Evolutionary conservation across 129 eudicot genomes (phyloP), one percentile per base, ranked within the genome.

Genomic region (Tagetes erecta): DNA sequence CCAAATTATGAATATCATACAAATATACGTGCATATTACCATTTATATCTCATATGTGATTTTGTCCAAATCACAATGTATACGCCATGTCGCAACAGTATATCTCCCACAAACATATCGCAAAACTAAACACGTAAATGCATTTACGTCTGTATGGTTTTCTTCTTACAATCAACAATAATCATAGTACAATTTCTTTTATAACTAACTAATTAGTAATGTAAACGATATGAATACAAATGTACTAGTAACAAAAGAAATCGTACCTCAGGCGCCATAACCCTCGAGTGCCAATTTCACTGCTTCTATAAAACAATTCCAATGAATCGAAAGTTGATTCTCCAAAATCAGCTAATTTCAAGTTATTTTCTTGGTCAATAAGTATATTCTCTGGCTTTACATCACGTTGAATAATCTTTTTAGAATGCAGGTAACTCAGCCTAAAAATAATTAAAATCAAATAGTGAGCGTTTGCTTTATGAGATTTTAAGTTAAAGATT

Each of bases 231-330:
- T 50, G 8, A 8, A 5, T 34, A 70, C 13, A 2, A 45, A 67
- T 6, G 46, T 55, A 57, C 8, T 4, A 49, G 49, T 70, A 12
- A 41, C 38, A 7, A 39, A 0, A 1, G 4, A 39, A 49, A 38
- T 1, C 55, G 62, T 75, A 86, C 91, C 91, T 86, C 87, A 20
- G 87, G 87, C 53, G 91, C 91, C 91, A 86, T 86, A 74, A 86
- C 1, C 87, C 91, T 2, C 72, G 80, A 56, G 91, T 86, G 42
- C 91, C 91, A 6, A 69, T 71, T 68, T 86, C 83, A 11, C 83
- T 83, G 14, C 82, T 76, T 64, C 52, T 83, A 64, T 67, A 71
- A 35, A 80, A 36, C 42, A 70, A 55, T 39, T 82, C 81, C 14
- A 76, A 58, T 66, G 85, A 74, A 59, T 83, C 85, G 37, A 83